A percentile compares a stretch with the other conserved stretches of the same genome.
Conservation (phyloP, 495 filamentous ascomycete genomes). For the Paragyromitra xinjiangensis region DNA sequence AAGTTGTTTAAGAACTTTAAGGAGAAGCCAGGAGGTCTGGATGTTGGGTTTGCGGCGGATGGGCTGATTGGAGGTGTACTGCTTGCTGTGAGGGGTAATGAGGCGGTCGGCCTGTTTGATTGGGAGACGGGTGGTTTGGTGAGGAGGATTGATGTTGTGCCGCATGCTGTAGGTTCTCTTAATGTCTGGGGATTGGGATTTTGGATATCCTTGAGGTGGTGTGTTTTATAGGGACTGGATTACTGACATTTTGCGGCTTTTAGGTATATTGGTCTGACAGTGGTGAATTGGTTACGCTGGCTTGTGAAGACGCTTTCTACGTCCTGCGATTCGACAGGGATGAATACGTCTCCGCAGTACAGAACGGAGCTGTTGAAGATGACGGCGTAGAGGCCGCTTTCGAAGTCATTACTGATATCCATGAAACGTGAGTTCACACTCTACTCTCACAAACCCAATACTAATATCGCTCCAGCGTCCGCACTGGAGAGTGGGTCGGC, state of each 20-base stretch:
- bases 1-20: constrained; percentile 98
- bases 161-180: constrained; percentile 68
- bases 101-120: constrained; percentile 94
- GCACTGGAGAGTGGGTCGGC: constrained; percentile 97
- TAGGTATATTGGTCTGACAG: constrained; percentile 97
- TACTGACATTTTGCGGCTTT: constrained; percentile 17
- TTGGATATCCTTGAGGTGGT: neutral
- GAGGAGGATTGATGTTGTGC: constrained; percentile 94
- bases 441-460: neutral
- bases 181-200: neutral
- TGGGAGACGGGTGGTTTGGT: constrained; percentile 91
- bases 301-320: constrained; percentile 95
- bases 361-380: constrained; percentile 83
- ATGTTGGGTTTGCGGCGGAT: constrained; percentile 96
- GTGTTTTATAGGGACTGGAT: neutral
- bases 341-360: constrained; percentile 80
- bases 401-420: constrained; percentile 93
- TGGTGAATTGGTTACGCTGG: constrained; percentile 90
- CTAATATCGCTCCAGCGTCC: constrained; percentile 66
- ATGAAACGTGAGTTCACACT: constrained; percentile 70
- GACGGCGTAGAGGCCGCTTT: constrained; percentile 98
- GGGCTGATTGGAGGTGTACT: constrained; percentile 88
- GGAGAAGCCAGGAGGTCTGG: constrained; percentile 84
- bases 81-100: constrained; percentile 93
- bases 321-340: constrained; percentile 90